Evolutionary conservation across 2,329 filamentous ascomycete genomes (phyloP).

Genomic region (Alternaria sp.): DNA sequence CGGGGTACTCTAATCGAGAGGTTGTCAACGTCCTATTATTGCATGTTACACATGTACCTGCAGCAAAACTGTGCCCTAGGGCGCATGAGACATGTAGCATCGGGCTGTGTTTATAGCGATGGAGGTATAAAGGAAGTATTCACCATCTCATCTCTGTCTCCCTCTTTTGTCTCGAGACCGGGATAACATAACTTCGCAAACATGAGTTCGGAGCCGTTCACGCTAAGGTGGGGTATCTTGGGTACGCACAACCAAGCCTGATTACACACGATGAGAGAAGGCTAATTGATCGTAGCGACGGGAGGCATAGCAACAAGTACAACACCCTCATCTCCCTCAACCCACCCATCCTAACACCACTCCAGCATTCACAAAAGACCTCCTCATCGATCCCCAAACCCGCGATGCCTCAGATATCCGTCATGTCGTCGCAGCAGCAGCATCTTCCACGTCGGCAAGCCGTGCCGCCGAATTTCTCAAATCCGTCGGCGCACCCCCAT

Average conservation of each 20-base stretch:
- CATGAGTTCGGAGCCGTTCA: slow-evolving; percentile 28
- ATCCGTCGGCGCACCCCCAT: slow-evolving; percentile 68
- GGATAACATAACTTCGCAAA: neutral
- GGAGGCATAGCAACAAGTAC: slow-evolving; percentile 42
- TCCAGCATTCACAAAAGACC: slow-evolving; percentile 76
- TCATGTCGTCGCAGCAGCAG: slow-evolving; percentile 81
- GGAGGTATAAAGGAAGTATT: neutral
- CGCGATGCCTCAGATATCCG: slow-evolving; percentile 74
- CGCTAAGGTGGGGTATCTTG: slow-evolving; percentile 34
- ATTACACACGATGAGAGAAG: neutral
- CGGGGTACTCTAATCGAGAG: slow-evolving; percentile 4
- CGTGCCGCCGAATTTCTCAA: slow-evolving; percentile 73
- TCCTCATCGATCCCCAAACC: slow-evolving; percentile 73
- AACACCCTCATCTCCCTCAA: too few relatives aligned
- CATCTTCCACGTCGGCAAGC: slow-evolving; percentile 74
- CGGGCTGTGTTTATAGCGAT: neutral
- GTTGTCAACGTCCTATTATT: neutral
- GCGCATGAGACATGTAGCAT: neutral
- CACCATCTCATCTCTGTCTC: neutral
- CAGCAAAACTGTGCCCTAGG: neutral
- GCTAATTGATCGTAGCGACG: slow-evolving; percentile 59
- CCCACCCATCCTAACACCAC: slow-evolving; percentile 33
- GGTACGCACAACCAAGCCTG: slow-evolving; percentile 6
- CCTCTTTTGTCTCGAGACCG: neutral
- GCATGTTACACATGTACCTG: slow-evolving; percentile 1